phyloP scores from a whole-genome alignment of 805 yeast species.

The Ogataea pilisensis region DNA sequence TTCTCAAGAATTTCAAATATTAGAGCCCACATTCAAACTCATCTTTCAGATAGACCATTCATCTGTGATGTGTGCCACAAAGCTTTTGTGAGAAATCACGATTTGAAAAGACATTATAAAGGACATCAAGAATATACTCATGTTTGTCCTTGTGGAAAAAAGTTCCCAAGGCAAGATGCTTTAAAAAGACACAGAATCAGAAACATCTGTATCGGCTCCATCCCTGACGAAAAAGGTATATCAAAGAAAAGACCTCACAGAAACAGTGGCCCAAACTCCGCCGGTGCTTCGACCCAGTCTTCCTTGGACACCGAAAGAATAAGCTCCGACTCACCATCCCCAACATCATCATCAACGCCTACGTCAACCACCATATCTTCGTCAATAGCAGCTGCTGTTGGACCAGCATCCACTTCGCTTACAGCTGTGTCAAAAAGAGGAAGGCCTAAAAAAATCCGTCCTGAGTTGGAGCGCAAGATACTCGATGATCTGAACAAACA shows the following conservation, averaged over 20 bases:
- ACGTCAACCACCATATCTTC: background rate
- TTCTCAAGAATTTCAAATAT: conserved; percentile 89
- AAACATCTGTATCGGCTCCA: conserved; percentile 78
- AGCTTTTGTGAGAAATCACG: conserved; percentile 93
- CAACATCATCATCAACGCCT: background rate
- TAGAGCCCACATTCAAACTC: conserved; percentile 95
- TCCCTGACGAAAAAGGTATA: conserved; percentile 33
- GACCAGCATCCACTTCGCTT: no score
- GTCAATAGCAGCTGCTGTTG: background rate
- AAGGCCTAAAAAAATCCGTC: background rate
- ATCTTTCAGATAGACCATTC: conserved; percentile 90
- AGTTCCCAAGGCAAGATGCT: conserved; percentile 87
- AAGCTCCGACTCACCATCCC: no score
- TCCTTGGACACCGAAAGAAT: no score
- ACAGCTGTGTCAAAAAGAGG: no score
- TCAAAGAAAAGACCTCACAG: conserved; percentile 11
- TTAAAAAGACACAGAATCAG: conserved; percentile 74
- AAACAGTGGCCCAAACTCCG: background rate
- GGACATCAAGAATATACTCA: conserved; percentile 74
- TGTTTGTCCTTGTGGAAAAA: conserved; percentile 90
- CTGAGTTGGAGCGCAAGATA: background rate
- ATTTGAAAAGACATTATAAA: conserved; percentile 82
- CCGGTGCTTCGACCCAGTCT: background rate
- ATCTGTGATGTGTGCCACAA: conserved; percentile 73
- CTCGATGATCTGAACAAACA: background rate